Base-by-base conservation (phyloP, 768 basidiomycete species). In the Phaeotremella skinneri region DNA sequence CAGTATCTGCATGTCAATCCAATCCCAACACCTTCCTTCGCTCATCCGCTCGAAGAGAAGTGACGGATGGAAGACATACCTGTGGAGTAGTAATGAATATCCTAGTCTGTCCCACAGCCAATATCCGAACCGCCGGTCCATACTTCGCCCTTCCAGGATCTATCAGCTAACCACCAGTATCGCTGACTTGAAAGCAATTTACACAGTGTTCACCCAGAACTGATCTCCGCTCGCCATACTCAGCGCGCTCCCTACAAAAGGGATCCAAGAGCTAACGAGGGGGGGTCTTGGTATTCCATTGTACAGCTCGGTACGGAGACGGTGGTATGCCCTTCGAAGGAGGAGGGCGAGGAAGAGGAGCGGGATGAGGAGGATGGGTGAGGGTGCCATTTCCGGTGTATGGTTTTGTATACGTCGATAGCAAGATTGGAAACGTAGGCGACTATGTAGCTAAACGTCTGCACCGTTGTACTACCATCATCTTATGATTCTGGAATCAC, bases 231-330 rank as follows among this genome's bases (percentile, higher is more conserved):
- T 41, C 3, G 63, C 52, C 56, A 68, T 59, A 20, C 23, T n/a
- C 25, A 68, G 20, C 0, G 53, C 67, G 49, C 31, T 57, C 0
- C 67, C 67, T 13, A 68, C 14, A 41, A 61, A 68, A 2, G 67
- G 67, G 6, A 64, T 29, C 63, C 63, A 65, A 34, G 56, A 34
- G 13, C 51, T 30, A 9, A 68, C 47, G 13, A 62, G 29, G 0
- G 67, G 67, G 2, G 66, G 63, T 26, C 56, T 49, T 13, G 65
- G 65, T 7, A 53, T 45, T 6, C 42, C 60, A 49, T 58, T 31
- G 26, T 58, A 20, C 23, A 6, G 11, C 21, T 45, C 43, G 21
- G 43, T 11, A 6, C 21, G 11, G 11, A 45, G 7, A 6, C 7
- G 20, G 11, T 45, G 43, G 21, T 45, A 45, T 45, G 21, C 21